Evolutionary conservation across 495 filamentous ascomycete genomes (phyloP).

Genomic region (Penicillium angulare): DNA sequence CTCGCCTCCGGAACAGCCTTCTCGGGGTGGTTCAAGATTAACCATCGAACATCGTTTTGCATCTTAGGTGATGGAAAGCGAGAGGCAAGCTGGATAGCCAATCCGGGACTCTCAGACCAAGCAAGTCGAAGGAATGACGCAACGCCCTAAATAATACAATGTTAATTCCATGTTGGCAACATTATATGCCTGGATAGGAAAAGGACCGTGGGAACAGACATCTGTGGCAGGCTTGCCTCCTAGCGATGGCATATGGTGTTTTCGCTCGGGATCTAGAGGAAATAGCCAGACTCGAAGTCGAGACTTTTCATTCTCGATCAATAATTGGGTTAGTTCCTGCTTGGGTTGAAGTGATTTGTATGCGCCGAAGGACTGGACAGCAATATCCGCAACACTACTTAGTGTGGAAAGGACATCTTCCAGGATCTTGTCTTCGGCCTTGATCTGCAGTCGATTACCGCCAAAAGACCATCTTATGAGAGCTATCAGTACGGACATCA

Average conservation of each 20-base stretch:
- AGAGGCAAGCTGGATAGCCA: conserved; percentile 77
- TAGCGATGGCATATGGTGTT: conserved; percentile 47
- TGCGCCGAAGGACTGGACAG: conserved; percentile 48
- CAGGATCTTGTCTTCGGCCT: conserved; percentile 83
- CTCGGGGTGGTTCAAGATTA: conserved; percentile 78
- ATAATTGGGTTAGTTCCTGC: conserved; percentile 71
- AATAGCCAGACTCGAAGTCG: conserved; percentile 88
- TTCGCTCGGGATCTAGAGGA: conserved; percentile 69
- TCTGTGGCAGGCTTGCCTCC: conserved; percentile 33
- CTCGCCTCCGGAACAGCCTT: conserved; percentile 76
- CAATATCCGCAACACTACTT: conserved; percentile 54
- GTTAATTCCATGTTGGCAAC: conserved; percentile 3
- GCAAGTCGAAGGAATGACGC: conserved; percentile 69
- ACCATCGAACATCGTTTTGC: conserved; percentile 68
- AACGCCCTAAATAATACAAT: conserved; percentile 19
- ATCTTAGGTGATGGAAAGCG: conserved; percentile 77
- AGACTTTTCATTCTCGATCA: conserved; percentile 82
- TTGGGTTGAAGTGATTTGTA: conserved; percentile 70
- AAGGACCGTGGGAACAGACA: too few species aligned
- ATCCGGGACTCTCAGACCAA: conserved; percentile 76
- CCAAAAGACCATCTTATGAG: conserved; percentile 91
- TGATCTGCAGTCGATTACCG: conserved; percentile 87
- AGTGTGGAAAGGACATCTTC: conserved; percentile 70
- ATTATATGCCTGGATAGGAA: conserved; percentile 3
- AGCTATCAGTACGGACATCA: neutral